Conservation (phyloP, 2,329 filamentous ascomycete species). For the Calonectria pseudoreteaudii region DNA sequence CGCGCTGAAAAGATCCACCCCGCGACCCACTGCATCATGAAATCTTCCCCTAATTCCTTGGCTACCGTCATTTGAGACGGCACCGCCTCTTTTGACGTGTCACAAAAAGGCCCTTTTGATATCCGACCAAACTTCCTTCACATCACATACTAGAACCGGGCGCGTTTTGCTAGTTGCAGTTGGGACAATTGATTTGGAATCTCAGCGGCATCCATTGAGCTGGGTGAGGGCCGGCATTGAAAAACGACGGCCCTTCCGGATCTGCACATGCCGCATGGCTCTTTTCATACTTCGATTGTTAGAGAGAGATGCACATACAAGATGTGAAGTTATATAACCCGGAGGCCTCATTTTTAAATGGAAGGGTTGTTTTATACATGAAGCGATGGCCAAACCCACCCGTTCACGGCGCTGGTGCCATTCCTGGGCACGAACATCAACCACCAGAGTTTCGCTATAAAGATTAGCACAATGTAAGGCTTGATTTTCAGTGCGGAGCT, state of each 20-base stretch:
- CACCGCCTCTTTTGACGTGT: neutral
- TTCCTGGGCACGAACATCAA: neutral
- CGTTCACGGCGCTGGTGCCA: neutral
- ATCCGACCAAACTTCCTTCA: neutral
- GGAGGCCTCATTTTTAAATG: neutral
- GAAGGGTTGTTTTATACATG: neutral
- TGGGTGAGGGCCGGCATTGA: too few species aligned
- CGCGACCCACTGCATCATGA: neutral
- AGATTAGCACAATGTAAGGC: neutral
- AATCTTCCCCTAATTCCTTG: neutral
- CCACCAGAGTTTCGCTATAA: neutral
- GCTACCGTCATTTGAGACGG: neutral
- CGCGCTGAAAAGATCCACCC: neutral
- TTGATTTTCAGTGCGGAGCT: neutral
- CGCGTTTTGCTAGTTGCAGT: neutral
- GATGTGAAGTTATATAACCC: fast-evolving
- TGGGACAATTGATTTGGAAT: neutral
- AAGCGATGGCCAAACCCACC: neutral
- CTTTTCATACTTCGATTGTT: neutral
- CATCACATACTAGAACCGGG: neutral
- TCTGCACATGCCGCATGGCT: neutral
- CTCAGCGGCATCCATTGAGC: neutral
- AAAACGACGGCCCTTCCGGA: neutral
- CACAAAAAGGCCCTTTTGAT: neutral
- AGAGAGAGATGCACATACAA: neutral